Base-by-base conservation (phyloP, 2,329 filamentous ascomycete genomes). In the Celoporthe dispersa region DNA sequence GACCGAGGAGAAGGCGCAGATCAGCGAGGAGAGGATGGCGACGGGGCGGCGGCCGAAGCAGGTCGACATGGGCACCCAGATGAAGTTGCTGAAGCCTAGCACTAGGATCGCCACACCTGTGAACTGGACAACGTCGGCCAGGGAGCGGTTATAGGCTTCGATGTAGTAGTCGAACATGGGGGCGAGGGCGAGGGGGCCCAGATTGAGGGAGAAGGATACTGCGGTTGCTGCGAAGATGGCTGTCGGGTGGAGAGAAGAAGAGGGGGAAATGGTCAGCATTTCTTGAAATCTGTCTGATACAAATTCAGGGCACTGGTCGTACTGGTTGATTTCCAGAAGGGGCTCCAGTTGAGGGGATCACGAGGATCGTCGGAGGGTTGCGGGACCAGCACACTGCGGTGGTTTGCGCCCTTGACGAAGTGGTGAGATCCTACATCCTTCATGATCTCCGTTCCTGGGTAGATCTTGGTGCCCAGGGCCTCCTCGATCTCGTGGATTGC, bases 91-190 rank as follows among this genome's bases (percentile, higher is more conserved):
- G 39, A 84, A 80, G 1, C 84, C 83, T 2, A 86, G 80, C 1
- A 84, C 80, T 3, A 86, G 76, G 71, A 86, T 84, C 1, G 80
- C 81, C 1, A 83, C 82, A 66, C 85, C 80, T 6, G 80, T 83
- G 75, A 86, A 86, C 71, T 86, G 81, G 19, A 84, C 74, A 19
- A 87, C 88, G 63, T 84, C 81, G 1, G 84, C 81, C 8, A 90
- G 77, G 71, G 82, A 82, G 22, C 83, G 83, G 64, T 89, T 69
- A 73, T 88, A 91, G 0, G 82, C 83, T 69, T 85, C 72, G 73
- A 89, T 87, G 71, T 89, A 82, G 66, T 87, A 81, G 0, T 83
- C 84, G 76, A 91, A 90, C 86, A 90, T 88, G 12, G 89, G 81
- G 73, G 74, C 85, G 73, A 77, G 78, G 64, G 79, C 81, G 78